Conservation (phyloP, 768 basidiomycete species). For the Kwoniella europaea region DNA sequence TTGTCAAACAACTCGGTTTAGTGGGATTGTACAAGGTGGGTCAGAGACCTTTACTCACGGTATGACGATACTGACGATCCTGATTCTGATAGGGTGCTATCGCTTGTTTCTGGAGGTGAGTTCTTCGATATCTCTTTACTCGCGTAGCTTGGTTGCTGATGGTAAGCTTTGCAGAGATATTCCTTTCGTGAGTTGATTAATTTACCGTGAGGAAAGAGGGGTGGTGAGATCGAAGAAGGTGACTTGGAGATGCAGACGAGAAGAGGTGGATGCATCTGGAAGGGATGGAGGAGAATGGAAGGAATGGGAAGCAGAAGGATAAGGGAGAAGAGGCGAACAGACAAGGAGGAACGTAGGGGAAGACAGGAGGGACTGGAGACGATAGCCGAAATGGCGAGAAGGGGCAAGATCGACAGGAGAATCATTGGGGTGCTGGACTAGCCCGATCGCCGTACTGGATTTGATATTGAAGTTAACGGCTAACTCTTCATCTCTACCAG, state of each 20-base stretch:
- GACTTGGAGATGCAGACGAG: not conserved
- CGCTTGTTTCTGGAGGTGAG: constrained; percentile 74
- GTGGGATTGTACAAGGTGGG: constrained; percentile 78
- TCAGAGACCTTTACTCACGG: not conserved
- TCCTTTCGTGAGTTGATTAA: constrained; percentile 67
- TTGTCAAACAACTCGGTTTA: constrained; percentile 88
- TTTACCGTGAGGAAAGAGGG: not conserved
- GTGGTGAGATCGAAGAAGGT: not conserved
- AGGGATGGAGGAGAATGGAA: not conserved
- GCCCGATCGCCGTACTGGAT: not conserved
- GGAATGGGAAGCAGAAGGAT: not conserved
- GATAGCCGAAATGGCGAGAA: not conserved
- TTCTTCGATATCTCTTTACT: not conserved
- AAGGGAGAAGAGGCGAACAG: not conserved
- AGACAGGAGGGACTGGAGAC: too few relatives aligned
- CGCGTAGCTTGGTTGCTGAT: not conserved
- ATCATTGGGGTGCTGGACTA: not conserved
- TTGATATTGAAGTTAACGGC: not conserved
- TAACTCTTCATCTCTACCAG: constrained; percentile 19
- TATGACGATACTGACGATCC: not conserved
- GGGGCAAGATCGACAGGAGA: not conserved
- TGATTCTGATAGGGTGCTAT: constrained; percentile 66
- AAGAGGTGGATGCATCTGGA: too few relatives aligned
- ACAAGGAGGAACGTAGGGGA: not conserved
- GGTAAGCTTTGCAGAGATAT: constrained; percentile 71